Percentiles rank a stretch among this genome's conserved stretches.
Evolutionary conservation across 345 rosid genomes (phyloP).

Genomic region (Hirschfeldia incana): DNA sequence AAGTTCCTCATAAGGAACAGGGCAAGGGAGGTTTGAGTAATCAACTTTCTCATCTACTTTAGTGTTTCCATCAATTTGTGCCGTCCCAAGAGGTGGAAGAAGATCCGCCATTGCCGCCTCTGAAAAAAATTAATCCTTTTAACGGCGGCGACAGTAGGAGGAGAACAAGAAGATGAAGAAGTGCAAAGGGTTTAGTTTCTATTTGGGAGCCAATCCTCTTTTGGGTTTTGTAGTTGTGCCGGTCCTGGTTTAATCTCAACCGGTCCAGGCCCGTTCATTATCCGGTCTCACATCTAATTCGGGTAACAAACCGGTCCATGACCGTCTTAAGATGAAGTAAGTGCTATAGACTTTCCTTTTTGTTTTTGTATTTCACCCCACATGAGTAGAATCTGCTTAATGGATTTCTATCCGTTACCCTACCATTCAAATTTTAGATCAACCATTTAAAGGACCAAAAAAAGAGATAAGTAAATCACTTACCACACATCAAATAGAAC

Average conservation of each 20-base stretch:
- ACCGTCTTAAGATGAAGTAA: neutral
- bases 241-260: neutral
- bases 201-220: slow-evolving; percentile 15
- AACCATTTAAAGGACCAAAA: neutral
- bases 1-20: slow-evolving; percentile 87
- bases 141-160: slow-evolving; percentile 27
- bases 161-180: neutral
- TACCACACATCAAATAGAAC: neutral
- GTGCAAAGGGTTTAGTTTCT: slow-evolving; percentile 29
- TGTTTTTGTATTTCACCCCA: neutral
- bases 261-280: slow-evolving; percentile 11
- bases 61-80: slow-evolving; percentile 37
- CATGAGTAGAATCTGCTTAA: neutral
- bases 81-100: slow-evolving; percentile 41
- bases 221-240: slow-evolving; percentile 19
- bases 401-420: neutral
- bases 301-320: neutral
- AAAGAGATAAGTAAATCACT: neutral
- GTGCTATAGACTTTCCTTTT: neutral
- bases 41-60: slow-evolving; percentile 60
- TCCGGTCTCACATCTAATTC: neutral
- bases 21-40: slow-evolving; percentile 80
- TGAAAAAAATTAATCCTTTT: neutral
- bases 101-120: slow-evolving; percentile 57
- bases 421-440: neutral